A percentile compares a stretch with the other conserved stretches of the same genome.
These are phyloP conservation scores for Pulveroboletus ravenelii DNA, from an alignment of 768 basidiomycete species.

Conservation along the genomic window DNA sequence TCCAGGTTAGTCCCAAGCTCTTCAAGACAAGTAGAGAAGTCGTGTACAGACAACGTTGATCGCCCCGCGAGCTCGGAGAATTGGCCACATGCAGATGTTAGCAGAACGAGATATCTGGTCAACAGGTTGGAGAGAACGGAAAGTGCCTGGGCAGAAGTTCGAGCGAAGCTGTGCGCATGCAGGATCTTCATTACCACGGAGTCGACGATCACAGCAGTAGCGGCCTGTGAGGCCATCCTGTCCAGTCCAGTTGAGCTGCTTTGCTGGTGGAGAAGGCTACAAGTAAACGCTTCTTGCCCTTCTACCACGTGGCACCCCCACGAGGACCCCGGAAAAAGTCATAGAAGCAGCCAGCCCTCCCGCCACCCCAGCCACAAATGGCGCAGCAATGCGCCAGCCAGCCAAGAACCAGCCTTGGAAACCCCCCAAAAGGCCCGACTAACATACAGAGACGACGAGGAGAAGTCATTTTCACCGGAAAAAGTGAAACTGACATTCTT, in stretches of 20 bases:
- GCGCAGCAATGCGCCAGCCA: too few species aligned
- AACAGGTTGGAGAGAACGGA: slow-evolving; percentile 70
- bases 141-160: slow-evolving; percentile 69
- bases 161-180: slow-evolving; percentile 73
- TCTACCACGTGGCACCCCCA: too few species aligned
- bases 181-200: slow-evolving; percentile 63
- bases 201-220: slow-evolving; percentile 60
- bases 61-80: slow-evolving; percentile 77
- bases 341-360: too few species aligned
- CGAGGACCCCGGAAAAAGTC: too few species aligned
- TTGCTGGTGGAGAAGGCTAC: too few species aligned
- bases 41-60: slow-evolving; percentile 48
- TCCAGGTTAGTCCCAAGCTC: slow-evolving; percentile 70
- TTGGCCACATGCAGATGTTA: slow-evolving; percentile 62
- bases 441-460: too few species aligned
- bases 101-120: slow-evolving; percentile 64
- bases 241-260: background rate
- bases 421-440: too few species aligned
- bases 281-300: too few species aligned
- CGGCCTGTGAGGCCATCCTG: slow-evolving; percentile 35
- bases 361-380: too few species aligned
- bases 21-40: slow-evolving; percentile 63
- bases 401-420: too few species aligned
- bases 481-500: too few species aligned
- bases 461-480: too few species aligned